These are phyloP conservation scores for Exutisphaerella laricina DNA, from an alignment of 2,329 filamentous ascomycete species.

Conservation along the genomic window DNA sequence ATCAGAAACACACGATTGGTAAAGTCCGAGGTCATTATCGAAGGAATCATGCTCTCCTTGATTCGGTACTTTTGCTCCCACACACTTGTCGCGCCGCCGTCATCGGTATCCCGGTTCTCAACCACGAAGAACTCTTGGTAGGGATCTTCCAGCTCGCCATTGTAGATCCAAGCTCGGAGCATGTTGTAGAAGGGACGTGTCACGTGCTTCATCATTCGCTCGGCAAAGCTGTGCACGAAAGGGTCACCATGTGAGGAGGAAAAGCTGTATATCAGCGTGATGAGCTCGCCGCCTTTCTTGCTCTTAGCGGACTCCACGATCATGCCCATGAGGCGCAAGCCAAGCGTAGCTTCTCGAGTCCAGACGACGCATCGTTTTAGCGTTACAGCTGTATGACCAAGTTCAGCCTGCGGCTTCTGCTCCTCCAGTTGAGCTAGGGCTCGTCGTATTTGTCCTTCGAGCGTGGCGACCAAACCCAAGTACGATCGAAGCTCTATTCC, in stretches of 20 bases:
- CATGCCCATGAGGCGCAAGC: slow-evolving; percentile 82
- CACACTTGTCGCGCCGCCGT: slow-evolving; percentile 70
- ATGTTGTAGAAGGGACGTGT: slow-evolving; percentile 96
- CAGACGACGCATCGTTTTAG: slow-evolving; percentile 93
- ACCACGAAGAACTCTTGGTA: slow-evolving; percentile 93
- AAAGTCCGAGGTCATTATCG: slow-evolving; percentile 88
- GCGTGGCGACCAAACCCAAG: slow-evolving; percentile 78
- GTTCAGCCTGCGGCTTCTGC: slow-evolving; percentile 59
- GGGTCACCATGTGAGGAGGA: slow-evolving; percentile 92
- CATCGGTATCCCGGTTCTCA: slow-evolving; percentile 61
- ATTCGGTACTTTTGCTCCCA: slow-evolving; percentile 98
- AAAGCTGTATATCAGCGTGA: slow-evolving; percentile 88
- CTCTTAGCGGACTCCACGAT: slow-evolving; percentile 87
- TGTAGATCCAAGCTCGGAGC: slow-evolving; percentile 93
- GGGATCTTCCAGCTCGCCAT: slow-evolving; percentile 94
- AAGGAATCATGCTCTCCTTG: slow-evolving; percentile 78
- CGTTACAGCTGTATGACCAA: slow-evolving; percentile 84
- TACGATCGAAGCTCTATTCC: slow-evolving; percentile 82
- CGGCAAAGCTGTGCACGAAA: slow-evolving; percentile 87
- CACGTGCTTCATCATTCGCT: slow-evolving; percentile 77
- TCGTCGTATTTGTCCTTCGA: slow-evolving; percentile 85
- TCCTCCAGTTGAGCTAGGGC: slow-evolving; percentile 71
- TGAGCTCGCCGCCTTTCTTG: slow-evolving; percentile 83
- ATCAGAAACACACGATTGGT: slow-evolving; percentile 96
- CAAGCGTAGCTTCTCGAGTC: slow-evolving; percentile 96